Percentiles rank a stretch among this genome's conserved stretches.
phyloP scores from a whole-genome alignment of 164 flowering plant genomes.

The Vitis rupestris region DNA sequence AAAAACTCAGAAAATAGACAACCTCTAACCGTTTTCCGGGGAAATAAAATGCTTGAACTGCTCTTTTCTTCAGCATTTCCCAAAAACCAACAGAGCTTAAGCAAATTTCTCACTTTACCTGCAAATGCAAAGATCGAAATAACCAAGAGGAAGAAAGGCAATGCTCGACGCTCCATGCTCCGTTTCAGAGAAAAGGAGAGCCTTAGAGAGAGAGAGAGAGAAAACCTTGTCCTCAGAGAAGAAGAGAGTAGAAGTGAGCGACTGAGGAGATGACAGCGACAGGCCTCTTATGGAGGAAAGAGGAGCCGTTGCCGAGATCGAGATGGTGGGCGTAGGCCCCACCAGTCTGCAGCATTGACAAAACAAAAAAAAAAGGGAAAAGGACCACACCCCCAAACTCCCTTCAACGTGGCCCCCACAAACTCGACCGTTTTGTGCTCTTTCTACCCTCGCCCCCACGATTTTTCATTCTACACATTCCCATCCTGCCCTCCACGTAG shows the following conservation, averaged over 20 bases:
- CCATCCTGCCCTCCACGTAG: neutral
- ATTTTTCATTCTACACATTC: too few species aligned
- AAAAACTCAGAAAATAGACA: neutral
- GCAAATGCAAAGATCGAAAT: conserved; percentile 18
- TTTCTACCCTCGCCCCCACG: neutral
- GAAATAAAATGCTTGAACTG: neutral
- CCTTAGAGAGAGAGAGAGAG: neutral
- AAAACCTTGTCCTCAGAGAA: too few species aligned
- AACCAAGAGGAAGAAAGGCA: conserved; percentile 3
- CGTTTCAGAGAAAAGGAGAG: conserved; percentile 21
- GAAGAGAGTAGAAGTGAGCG: neutral
- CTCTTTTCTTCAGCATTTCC: too few species aligned
- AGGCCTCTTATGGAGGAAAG: conserved; percentile 1
- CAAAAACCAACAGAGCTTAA: neutral
- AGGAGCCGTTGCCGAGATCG: conserved; percentile 7
- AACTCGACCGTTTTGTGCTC: conserved; percentile 12
- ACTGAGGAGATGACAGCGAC: neutral
- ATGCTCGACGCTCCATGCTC: conserved; percentile 17
- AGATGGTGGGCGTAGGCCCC: conserved; percentile 18
- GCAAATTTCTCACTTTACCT: conserved; percentile 12
- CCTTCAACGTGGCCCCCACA: conserved; percentile 11
- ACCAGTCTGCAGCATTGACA: conserved; percentile 8
- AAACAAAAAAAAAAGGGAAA: conserved; percentile 2
- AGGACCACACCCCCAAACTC: neutral
- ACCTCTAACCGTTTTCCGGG: neutral